Evolutionary conservation across 352 stramenopile genomes (phyloP).

Genomic region (Phytophthora melonis): DNA sequence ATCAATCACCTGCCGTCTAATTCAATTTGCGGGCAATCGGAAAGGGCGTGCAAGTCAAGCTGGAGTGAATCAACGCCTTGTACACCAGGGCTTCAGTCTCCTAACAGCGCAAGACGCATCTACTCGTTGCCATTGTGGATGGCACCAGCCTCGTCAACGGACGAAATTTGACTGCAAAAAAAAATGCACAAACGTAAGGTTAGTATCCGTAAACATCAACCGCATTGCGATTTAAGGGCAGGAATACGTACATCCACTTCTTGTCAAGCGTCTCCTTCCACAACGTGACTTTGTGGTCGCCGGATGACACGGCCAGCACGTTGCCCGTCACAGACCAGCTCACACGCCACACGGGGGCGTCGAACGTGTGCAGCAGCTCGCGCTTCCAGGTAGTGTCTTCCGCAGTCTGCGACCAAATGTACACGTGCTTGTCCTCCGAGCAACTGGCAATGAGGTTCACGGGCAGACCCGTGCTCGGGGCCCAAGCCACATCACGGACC

Average conservation of each 20-base stretch:
- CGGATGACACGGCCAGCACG: slow-evolving; percentile 97
- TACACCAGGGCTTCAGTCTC: slow-evolving; percentile 19
- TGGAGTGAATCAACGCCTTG: slow-evolving; percentile 17
- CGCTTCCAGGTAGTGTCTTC: slow-evolving; percentile 89
- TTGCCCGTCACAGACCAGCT: slow-evolving; percentile 99
- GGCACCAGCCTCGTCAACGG: slow-evolving; percentile 83
- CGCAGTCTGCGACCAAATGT: slow-evolving; percentile 96
- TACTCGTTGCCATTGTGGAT: slow-evolving; percentile 86
- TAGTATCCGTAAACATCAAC: background rate
- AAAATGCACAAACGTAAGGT: slow-evolving; percentile 12
- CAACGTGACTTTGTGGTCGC: slow-evolving; percentile 97
- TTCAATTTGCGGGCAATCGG: slow-evolving; percentile 14
- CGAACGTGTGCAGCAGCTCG: slow-evolving; percentile 94
- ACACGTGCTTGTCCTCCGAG: slow-evolving; percentile 92
- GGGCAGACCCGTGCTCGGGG: slow-evolving; percentile 93
- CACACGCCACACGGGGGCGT: slow-evolving; percentile 98
- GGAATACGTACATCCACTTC: slow-evolving; percentile 92
- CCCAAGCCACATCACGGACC: slow-evolving; percentile 98
- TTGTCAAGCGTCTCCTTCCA: slow-evolving; percentile 99
- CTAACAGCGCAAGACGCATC: slow-evolving; percentile 29
- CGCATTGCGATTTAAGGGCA: background rate
- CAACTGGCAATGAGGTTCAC: slow-evolving; percentile 95
- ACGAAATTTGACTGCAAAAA: slow-evolving; percentile 86
- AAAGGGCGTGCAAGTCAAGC: slow-evolving; percentile 19
- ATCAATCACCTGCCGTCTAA: slow-evolving; percentile 25